Base-by-base conservation (phyloP, 1,284 basidiomycete species). In the Chondrostereum purpureum region DNA sequence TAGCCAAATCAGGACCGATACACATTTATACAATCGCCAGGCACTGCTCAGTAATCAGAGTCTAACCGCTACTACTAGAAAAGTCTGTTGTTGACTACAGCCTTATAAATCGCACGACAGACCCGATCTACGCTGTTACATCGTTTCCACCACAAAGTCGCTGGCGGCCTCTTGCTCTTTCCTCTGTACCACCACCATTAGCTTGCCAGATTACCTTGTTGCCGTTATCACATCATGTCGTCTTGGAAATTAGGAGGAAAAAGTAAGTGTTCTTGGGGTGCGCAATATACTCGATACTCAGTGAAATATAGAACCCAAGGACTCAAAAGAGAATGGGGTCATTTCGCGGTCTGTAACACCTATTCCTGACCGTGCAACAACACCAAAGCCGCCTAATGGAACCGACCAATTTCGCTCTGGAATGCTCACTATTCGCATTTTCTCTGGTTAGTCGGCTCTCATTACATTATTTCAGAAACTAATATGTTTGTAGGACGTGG, bases 371-470 rank as follows among this genome's bases (percentile, higher is more conserved):
- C 73, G 84, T 24, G 78, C 82, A 16, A 76, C 76, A 6, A 88
- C 86, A 0, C 85, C 86, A 13, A 80, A 75, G 55, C 77, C 83
- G 2, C 68, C 72, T 37, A 62, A 73, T 61, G 72, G 68, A 48
- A 50, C 74, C 37, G 74, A 78, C 52, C 75, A 79, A 62, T 83
- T 88, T 57, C 78, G 87, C 55, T 84, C 80, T 39, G 90, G 89
- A 46, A 81, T 90, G 70, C 79, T 92, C 55, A 86, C 87, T 49
- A 88, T 92, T 62, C 81, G 88, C 49, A 89, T 93, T 59, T 89
- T 92, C 68, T 89, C 88, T 55, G 90, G 90, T 77, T 57, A 58
- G 66, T 58, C 21, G n/a, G 36, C 10, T n/a, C n/a, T n/a, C n/a
- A n/a, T n/a, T n/a, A n/a, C 38, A 48, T 50, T 18, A 27, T 16